Conservation (phyloP, 495 filamentous ascomycete genomes). For the Aspergillus funiculosus region DNA sequence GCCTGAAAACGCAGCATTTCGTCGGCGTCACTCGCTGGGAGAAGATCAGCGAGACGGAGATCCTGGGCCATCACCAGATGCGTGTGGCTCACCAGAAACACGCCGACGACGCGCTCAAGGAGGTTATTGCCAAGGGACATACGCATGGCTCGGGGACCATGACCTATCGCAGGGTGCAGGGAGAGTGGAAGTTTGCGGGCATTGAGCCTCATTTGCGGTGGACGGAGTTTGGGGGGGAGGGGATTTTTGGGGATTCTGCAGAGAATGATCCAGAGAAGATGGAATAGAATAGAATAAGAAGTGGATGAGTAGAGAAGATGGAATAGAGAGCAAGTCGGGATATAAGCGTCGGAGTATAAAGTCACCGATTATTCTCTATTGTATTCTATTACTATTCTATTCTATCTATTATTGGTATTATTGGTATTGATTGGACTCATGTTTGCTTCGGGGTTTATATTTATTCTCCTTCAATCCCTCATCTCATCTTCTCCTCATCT, state of each 20-base stretch:
- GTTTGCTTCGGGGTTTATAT: no score
- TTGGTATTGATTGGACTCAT: no score
- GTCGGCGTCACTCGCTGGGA: conserved; percentile 69
- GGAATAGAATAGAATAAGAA: background rate
- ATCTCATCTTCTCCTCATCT: background rate
- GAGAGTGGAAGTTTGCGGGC: conserved; percentile 79
- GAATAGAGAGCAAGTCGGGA: background rate
- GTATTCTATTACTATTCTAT: no score
- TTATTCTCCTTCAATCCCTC: background rate
- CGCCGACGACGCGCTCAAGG: conserved; percentile 19
- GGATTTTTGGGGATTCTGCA: conserved; percentile 29
- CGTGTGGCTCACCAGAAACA: conserved; percentile 62
- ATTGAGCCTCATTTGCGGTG: conserved; percentile 65
- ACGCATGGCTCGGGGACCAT: conserved; percentile 65
- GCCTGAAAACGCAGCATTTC: conserved; percentile 71
- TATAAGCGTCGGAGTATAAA: no score
- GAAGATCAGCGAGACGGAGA: conserved; percentile 59
- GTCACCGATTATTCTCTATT: no score
- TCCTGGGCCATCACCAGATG: conserved; percentile 70
- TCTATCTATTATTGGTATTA: no score
- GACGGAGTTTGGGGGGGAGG: conserved; percentile 64
- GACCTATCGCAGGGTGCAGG: conserved; percentile 68
- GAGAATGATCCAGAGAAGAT: background rate
- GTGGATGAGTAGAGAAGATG: background rate
- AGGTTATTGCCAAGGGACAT: conserved; percentile 45